Evolutionary conservation across 2,329 filamentous ascomycete species (phyloP).

Genomic region (Colletotrichum higginsianum): DNA sequence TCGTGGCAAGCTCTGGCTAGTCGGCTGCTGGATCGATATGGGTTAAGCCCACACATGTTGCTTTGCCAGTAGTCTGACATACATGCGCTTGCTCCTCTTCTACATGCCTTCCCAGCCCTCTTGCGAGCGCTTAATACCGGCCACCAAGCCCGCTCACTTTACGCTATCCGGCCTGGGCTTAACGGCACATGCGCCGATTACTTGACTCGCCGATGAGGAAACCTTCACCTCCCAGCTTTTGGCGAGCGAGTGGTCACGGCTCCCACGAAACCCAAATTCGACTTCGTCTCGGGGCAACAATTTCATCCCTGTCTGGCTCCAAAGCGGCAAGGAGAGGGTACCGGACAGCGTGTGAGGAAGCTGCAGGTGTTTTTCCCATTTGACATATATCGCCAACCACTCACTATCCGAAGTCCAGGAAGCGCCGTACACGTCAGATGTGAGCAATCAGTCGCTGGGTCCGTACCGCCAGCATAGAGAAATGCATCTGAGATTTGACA

Average conservation of each 20-base stretch:
- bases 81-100: constrained; percentile 2
- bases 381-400: not conserved
- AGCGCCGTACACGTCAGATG: constrained; percentile 38
- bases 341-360: constrained; percentile 5
- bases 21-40: constrained; percentile 41
- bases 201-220: not conserved
- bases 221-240: not conserved
- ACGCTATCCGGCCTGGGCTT: constrained; percentile 1
- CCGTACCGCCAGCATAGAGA: constrained; percentile 35
- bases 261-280: not conserved
- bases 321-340: no score
- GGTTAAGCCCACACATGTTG: constrained; percentile 38
- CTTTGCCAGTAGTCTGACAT: constrained; percentile 30
- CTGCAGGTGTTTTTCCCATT: not conserved
- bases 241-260: not conserved
- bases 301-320: not conserved
- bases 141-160: not conserved
- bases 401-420: constrained; percentile 11
- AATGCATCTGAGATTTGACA: constrained; percentile 12
- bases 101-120: not conserved
- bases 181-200: not conserved
- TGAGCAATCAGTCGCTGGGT: constrained; percentile 31
- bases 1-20: constrained; percentile 58
- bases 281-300: not conserved
- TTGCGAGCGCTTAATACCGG: not conserved